Evolutionary conservation across 169 alveolate species (phyloP), one percentile per base, ranked within the genome.

Genomic region (Ichthyophthirius multifiliis): DNA sequence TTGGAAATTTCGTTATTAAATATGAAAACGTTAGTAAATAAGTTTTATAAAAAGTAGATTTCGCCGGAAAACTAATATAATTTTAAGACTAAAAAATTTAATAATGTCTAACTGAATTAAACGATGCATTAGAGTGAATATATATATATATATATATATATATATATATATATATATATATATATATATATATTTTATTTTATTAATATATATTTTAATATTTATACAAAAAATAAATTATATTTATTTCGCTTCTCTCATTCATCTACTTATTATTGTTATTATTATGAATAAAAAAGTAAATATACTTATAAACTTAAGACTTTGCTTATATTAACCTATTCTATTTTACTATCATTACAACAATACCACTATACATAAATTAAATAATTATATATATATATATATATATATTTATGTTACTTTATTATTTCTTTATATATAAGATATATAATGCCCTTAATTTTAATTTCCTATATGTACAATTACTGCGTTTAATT

Each of bases 1-100:
- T 73, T 35, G 87, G 87, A 10, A 81, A 81, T 37, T 18, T 79
- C n/a, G 35, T 71, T 30, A 30, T 20, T 15, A 65, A 65, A 18
- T 16, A 37, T 9, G 64, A 27, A 5, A 34, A 13, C 2, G 23
- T n/a, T 30, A 13, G 63, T 12, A 63, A 65, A 32, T 3, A 30
- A 2, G 63, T 65, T 23, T n/a, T n/a, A n/a, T n/a, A n/a, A n/a
- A n/a, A n/a, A n/a, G n/a, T n/a, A n/a, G n/a, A n/a, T n/a, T n/a
- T n/a, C n/a, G n/a, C n/a, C n/a, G n/a, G n/a, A n/a, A n/a, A n/a
- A n/a, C n/a, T n/a, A n/a, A n/a, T n/a, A n/a, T n/a, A n/a, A n/a
- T n/a, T n/a, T n/a, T n/a, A n/a, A n/a, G n/a, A n/a, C n/a, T n/a
- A n/a, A n/a, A n/a, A n/a, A n/a, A n/a, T n/a, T n/a, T n/a, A n/a